Base-by-base conservation (phyloP, 805 yeast species). In the Candida pini region DNA sequence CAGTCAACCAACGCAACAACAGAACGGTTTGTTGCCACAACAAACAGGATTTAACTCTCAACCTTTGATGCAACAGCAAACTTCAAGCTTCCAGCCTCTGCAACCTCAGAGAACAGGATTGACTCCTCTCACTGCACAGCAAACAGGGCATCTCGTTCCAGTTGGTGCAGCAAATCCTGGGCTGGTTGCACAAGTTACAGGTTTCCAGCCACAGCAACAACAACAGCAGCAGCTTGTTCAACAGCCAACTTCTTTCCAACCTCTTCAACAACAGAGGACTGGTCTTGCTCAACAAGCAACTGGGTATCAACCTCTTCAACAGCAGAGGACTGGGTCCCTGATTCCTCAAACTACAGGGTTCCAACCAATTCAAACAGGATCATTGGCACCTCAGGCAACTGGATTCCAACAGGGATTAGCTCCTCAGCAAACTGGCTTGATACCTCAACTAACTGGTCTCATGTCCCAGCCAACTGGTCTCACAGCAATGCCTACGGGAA, bases 71-170 rank as follows among this genome's bases (percentile, higher is more conserved):
- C 63, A 76, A 5, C 78, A 74, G 42, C 68, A 66, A 9, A 74
- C 83, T 0, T 68, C 2, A 68, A 70, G 1, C 52, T 44, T 23
- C 28, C 25, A 7, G 5, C 33, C 24, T 64, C 63, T 76, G 34
- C 78, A 69, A 42, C 75, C 83, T 12, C 90, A 81, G 54, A 74
- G 73, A 41, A 82, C 92, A 4, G 86, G 89, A 6, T 65, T 75
- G 26, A 68, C 77, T 31, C 74, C 81, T 5, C 33, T 56, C 18
- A 46, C 52, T 15, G 50, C 61, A 18, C 61, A 56, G 31, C 60
- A 54, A 41, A 56, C 62, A 6, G 40, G 56, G 16, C 55, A 54
- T 9, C 33, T 54, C 12, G 38, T 46, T 22, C 59, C 59, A 9
- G 37, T 53, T 26, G 43, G 36, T 21, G 29, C 39, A 21, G 53